Base-by-base conservation (phyloP, 306 rosid species). In the Psophocarpus tetragonolobus region DNA sequence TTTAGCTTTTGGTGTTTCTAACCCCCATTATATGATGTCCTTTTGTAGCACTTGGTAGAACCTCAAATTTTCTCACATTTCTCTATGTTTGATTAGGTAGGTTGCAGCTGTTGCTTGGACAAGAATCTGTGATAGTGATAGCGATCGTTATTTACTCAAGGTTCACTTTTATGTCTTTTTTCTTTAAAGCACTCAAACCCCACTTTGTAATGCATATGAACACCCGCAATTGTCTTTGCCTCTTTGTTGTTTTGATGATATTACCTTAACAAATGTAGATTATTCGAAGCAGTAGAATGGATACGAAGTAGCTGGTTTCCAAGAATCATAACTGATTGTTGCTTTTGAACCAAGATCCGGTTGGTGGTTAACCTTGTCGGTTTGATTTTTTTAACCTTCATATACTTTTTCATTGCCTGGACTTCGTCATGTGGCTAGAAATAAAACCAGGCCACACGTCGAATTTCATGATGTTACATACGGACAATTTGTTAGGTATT, bases 81-180 rank as follows among this genome's bases (percentile, higher is more conserved):
- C 82, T 88, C 71, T 81, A 69, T 85, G 78, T 74, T 82, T 88
- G 90, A 77, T 84, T 92, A 85, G 90, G 93, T 86, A 87, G 90
- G 91, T 89, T 89, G 87, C 88, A 88, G 90, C 79, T 57, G 85
- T 72, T 88, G 89, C 77, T 88, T 83, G 88, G 87, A 84, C 91
- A 83, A 78, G 85, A 85, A 81, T 73, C 79, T 68, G 39, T 79
- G 83, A 64, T 80, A 79, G 80, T 86, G 35, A 62, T 80, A 76
- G 69, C 51, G 18, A 24, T 74, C 48, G 60, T 79, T 78, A 73
- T 76, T 83, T 14, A 29, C 73, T 72, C 86, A 80, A 87, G 90
- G 88, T 88, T 79, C 72, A 76, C 44, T 64, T 63, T 39, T 23
- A 39, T 62, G 20, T 32, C 29, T 32, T 68, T 36, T 42, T 48